These are phyloP conservation scores for Populus hybrid DNA, from an alignment of 441 rosid species.

Conservation along the genomic window DNA sequence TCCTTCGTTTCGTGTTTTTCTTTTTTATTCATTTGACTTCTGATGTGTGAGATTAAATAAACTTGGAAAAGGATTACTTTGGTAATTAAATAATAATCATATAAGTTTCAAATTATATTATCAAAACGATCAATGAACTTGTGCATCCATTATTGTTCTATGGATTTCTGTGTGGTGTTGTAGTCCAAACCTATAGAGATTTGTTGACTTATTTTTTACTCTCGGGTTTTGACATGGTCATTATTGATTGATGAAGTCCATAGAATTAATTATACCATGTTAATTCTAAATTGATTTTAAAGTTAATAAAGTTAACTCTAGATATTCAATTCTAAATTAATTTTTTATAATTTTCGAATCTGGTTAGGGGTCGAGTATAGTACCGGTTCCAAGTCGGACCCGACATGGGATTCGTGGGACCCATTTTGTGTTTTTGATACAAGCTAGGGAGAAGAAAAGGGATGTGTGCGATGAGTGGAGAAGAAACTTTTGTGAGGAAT, in stretches of 20 bases:
- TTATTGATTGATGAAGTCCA: too few relatives aligned
- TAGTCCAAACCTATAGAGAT: not conserved
- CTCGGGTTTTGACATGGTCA: too few relatives aligned
- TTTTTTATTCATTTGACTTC: not conserved
- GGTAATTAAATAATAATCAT: not conserved
- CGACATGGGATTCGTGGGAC: slow-evolving; percentile 18
- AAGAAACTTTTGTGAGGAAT: slow-evolving; percentile 36
- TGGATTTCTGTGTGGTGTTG: not conserved
- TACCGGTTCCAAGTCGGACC: too few relatives aligned
- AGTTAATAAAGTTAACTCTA: too few relatives aligned
- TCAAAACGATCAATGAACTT: too few relatives aligned
- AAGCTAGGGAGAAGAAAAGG: slow-evolving; percentile 25
- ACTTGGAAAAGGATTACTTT: not conserved
- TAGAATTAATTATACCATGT: too few relatives aligned
- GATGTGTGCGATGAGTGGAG: slow-evolving; percentile 20
- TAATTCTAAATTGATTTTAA: too few relatives aligned
- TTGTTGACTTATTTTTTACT: not conserved
- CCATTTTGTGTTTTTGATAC: slow-evolving; percentile 17
- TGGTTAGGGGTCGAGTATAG: not conserved
- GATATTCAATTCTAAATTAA: not conserved
- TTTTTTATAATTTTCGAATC: too few relatives aligned
- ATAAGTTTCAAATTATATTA: not conserved
- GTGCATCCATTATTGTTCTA: too few relatives aligned
- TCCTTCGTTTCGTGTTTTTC: not conserved
- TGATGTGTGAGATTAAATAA: not conserved